Evolutionary conservation across 106 monocot genomes (phyloP), one percentile per base, ranked within the genome.

Genomic region (Chionographis japonica): DNA sequence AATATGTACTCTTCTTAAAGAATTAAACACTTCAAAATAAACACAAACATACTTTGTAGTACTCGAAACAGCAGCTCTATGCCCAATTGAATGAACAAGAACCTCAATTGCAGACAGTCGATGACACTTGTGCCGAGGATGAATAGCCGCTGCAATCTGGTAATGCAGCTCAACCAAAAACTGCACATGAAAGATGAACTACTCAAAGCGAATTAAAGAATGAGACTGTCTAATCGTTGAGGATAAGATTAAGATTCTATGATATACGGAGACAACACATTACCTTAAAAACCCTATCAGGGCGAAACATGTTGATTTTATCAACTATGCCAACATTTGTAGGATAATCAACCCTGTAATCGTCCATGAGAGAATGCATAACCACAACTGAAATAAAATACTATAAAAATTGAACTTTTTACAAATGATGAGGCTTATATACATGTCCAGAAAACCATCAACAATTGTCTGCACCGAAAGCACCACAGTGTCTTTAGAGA

Each of bases 361-460:
- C 37, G 35, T 50, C 4, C 52, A 68, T 14, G 2, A 18, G 0
- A 27, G 14, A 35, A 42, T 14, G 27, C 64, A 27, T 50, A 74
- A 54, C 27, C 4, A 68, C 4, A 65, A 69, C 50, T 3, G 51
- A 42, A 46, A 66, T 9, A 38, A 4, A 20, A 62, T 38, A 3
- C 54, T 60, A 61, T 20, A 69, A 40, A 27, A 69, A 49, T 19
- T 39, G 12, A 75, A 52, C 13, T 3, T n/a, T 20, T 20, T 3
- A 55, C 16, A 49, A 46, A 13, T 37, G 8, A 19, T 12, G 60
- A 54, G 13, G 16, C 16, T 56, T 54, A 41, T 40, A n/a, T 86
- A 97, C 97, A 81, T 87, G 66, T 98, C 90, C 68, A 98, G 16
- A 79, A 98, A 92, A 4, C 97, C 92, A 81, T 98, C 97, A 62